Base-by-base conservation (phyloP, 306 rosid species). In the Cicer bijugum region DNA sequence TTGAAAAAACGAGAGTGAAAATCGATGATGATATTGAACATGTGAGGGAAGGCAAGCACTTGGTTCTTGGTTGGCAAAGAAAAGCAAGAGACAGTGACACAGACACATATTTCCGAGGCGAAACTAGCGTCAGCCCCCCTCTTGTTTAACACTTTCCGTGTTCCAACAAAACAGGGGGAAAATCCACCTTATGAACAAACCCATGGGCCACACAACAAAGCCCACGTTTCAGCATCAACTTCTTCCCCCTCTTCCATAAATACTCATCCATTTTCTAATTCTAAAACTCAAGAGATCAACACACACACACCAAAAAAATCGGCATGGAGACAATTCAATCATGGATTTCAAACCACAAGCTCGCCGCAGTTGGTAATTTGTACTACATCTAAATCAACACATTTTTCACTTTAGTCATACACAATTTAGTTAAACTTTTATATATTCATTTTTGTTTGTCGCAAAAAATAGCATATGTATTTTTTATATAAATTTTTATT, bases 291-390 rank as follows among this genome's bases (percentile, higher is more conserved):
- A 53, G 12, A 12, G 37, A 44, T 12, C 9, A 33, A 53, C 5
- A 65, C 19, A 51, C 28, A 28, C 33, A 28, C 0, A 16, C 33
- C 33, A 3, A 28, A 69, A 58, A 7, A 58, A 59, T 50, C 1
- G 43, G 16, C 23, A 91, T 91, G 97, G 91, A 90, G 60, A 66
- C 88, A 9, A 51, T 92, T 90, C 92, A 81, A 79, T 64, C 82
- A 3, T 92, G 96, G 98, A 86, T 90, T 77, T 82, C 88, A 12
- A 80, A 88, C 55, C 86, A 92, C 95, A 92, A 92, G 85, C 91
- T 92, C 65, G 63, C 83, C 46, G 86, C 87, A 79, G 64, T 92
- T 56, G 96, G 97, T 89, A 58, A 28, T 70, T 78, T 20, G 2
- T 14, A 0, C 12, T 52, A 52, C 7, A 52, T 15, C 23, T 8